Conservation (phyloP, 306 rosid species). For the Citrullus colocynthis region DNA sequence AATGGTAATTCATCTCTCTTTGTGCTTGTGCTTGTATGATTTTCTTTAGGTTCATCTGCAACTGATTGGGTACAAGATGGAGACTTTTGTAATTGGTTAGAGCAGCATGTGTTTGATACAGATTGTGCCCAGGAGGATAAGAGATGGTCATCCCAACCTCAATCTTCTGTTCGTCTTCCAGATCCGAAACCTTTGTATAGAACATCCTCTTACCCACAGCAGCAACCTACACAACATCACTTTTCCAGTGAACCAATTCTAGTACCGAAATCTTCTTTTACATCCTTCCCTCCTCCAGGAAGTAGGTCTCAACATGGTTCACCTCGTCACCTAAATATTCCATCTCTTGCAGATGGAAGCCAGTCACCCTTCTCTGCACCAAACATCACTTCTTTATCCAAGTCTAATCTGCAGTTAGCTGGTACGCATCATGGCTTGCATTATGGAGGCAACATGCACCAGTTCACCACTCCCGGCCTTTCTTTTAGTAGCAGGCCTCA, state of each 20-base stretch:
- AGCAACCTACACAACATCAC: slow-evolving; percentile 52
- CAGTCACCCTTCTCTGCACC: slow-evolving; percentile 40
- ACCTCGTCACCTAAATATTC: slow-evolving; percentile 37
- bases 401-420: slow-evolving; percentile 38
- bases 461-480: slow-evolving; percentile 23
- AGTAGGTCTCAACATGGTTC: slow-evolving; percentile 42
- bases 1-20: slow-evolving; percentile 38
- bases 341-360: slow-evolving; percentile 36
- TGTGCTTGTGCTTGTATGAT: background rate
- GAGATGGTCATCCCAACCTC: slow-evolving; percentile 57
- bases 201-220: slow-evolving; percentile 90
- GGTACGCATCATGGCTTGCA: slow-evolving; percentile 42
- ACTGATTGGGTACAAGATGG: slow-evolving; percentile 53
- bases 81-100: slow-evolving; percentile 37
- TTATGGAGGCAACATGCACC: slow-evolving; percentile 50
- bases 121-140: slow-evolving; percentile 41
- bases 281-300: slow-evolving; percentile 32
- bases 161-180: slow-evolving; percentile 29
- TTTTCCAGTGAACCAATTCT: slow-evolving; percentile 51
- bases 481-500: slow-evolving; percentile 33
- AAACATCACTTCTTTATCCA: slow-evolving; percentile 35
- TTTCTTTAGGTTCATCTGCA: slow-evolving; percentile 45
- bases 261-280: slow-evolving; percentile 46
- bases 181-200: slow-evolving; percentile 60
- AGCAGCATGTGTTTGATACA: slow-evolving; percentile 33